Base-by-base conservation (phyloP, 208 protist genomes). In the Perkinsela sp. region DNA sequence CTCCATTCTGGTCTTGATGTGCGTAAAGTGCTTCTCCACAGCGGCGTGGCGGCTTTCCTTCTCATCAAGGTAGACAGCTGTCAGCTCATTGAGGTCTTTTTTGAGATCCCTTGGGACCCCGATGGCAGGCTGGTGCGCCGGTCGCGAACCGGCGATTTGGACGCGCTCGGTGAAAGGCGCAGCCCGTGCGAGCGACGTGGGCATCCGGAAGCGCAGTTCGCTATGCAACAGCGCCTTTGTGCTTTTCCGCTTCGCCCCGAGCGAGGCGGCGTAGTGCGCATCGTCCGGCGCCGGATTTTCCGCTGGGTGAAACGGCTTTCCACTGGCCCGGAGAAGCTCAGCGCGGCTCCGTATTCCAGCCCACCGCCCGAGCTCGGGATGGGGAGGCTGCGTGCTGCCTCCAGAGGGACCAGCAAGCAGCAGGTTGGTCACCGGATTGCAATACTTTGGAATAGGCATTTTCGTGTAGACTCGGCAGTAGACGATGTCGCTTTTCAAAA, bases 401-500 rank as follows among this genome's bases (percentile, higher is more conserved):
- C 6, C 13, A 57, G 13, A 6, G 13, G 6, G 13, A 6, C 69
- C 69, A 15, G 29, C n/a, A 16, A 71, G 32, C n/a, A 93, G 73
- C 16, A 90, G 72, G 73, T 93, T 91, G 71, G 83, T 81, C 74
- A 90, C 89, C 2, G 96, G 92, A 67, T 95, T 94, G 80, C 97
- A 99, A 75, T 96, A 97, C 67, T 88, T 82, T 6, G 79, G 78
- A 29, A 93, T 85, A 31, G 91, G 73, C 0, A 99, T 90, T 0
- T 85, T 80, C 32, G 94, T 96, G 95, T 96, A 99, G 16, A 94
- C 81, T n/a, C 94, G 80, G 28, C 98, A 86, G 71, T 98, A 98
- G 1, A 99, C 84, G 72, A 99, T 98, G 77, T 99, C 97, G 67
- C 85, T 90, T 31, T 80, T 84, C 28, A 97, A 81, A n/a, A 99